Evolutionary conservation across 345 rosid genomes (phyloP).

Genomic region (Eucalyptus sp.): DNA sequence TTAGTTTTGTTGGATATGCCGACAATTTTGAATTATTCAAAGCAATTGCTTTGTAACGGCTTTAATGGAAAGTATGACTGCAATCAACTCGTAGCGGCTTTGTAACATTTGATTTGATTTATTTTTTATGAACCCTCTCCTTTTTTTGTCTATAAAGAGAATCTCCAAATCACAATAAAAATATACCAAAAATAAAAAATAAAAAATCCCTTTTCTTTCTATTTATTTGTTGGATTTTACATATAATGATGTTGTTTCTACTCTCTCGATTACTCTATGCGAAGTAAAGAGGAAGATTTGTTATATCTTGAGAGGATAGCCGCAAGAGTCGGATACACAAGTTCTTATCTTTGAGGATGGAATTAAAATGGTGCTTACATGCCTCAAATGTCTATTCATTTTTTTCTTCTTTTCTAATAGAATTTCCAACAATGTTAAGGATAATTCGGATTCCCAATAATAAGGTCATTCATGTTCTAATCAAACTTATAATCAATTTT

Average conservation of each 20-base stretch:
- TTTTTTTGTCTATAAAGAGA: not conserved
- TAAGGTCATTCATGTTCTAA: not conserved
- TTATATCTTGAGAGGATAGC: not conserved
- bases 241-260: not conserved
- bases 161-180: not conserved
- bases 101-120: not conserved
- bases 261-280: not conserved
- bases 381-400: not conserved
- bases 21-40: too few relatives aligned
- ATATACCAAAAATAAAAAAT: not conserved
- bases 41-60: too few relatives aligned
- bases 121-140: not conserved
- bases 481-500: not conserved
- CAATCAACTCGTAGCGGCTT: not conserved
- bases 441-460: not conserved
- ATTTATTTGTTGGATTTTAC: not conserved
- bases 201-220: not conserved
- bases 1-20: too few relatives aligned
- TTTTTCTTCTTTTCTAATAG: not conserved
- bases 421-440: not conserved
- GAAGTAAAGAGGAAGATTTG: not conserved
- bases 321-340: fast-evolving
- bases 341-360: not conserved
- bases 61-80: too few relatives aligned
- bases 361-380: not conserved